phyloP scores from a whole-genome alignment of 805 yeast genomes.

The Starmerella tilneyi region DNA sequence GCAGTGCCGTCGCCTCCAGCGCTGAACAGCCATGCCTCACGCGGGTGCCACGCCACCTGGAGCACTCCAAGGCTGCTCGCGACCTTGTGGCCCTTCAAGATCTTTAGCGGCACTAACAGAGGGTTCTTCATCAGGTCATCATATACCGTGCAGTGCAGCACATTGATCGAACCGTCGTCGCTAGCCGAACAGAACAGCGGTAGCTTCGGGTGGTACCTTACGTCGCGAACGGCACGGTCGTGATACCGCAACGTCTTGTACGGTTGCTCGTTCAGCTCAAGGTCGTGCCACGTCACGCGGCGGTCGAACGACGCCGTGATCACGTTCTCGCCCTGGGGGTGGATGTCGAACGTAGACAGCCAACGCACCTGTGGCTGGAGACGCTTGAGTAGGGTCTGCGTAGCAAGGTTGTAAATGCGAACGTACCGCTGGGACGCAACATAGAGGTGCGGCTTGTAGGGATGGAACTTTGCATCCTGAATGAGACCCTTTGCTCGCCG shows the following conservation, averaged over 20 bases:
- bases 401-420: conserved; percentile 80
- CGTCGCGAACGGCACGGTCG: conserved; percentile 83
- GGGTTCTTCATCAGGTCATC: conserved; percentile 95
- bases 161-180: conserved; percentile 87
- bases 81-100: conserved; percentile 80
- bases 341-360: conserved; percentile 84
- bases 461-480: conserved; percentile 95
- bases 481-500: conserved; percentile 83
- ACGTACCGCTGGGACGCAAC: conserved; percentile 91
- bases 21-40: conserved; percentile 94
- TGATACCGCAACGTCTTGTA: conserved; percentile 93
- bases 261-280: conserved; percentile 79
- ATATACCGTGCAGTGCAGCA: conserved; percentile 93
- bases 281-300: conserved; percentile 94
- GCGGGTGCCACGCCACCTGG: conserved; percentile 89
- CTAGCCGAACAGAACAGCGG: conserved; percentile 92
- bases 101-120: conserved; percentile 87
- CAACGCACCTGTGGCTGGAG: conserved; percentile 92
- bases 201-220: conserved; percentile 72
- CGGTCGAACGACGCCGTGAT: conserved; percentile 89
- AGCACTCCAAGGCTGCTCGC: conserved; percentile 75
- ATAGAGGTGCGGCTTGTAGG: conserved; percentile 83
- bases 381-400: conserved; percentile 73
- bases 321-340: conserved; percentile 92
- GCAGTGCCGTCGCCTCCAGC: conserved; percentile 97